These are phyloP conservation scores for Mortierella sp. DNA, from an alignment of 371 early-diverging fungal genomes.

Conservation along the genomic window DNA sequence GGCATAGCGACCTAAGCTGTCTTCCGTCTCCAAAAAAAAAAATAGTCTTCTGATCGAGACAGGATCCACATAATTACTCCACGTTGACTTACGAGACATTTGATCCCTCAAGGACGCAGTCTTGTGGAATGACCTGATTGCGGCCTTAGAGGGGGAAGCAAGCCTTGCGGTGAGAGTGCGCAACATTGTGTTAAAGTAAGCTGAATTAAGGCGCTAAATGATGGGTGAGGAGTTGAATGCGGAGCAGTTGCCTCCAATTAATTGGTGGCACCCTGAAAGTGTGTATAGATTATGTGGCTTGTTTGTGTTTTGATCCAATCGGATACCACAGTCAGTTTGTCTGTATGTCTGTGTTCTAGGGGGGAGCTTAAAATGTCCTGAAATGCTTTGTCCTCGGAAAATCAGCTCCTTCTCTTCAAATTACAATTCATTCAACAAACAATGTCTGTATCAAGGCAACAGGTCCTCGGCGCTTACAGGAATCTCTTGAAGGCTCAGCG, in stretches of 20 bases:
- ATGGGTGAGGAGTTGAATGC: neutral
- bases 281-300: too few species aligned
- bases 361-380: too few species aligned
- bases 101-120: constrained; percentile 46
- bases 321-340: too few species aligned
- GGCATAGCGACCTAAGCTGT: too few species aligned
- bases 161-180: constrained; percentile 35
- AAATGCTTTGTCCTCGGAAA: neutral
- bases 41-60: too few species aligned
- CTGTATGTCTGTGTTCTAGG: too few species aligned
- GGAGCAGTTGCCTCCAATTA: too few species aligned
- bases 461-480: constrained; percentile 54
- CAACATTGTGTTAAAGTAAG: constrained; percentile 18
- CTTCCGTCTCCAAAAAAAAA: too few species aligned
- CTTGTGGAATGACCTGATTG: constrained; percentile 31
- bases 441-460: constrained; percentile 50
- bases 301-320: too few species aligned
- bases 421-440: constrained; percentile 3
- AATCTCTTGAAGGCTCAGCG: constrained; percentile 52
- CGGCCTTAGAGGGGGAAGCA: constrained; percentile 14
- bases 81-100: constrained; percentile 42
- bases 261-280: too few species aligned
- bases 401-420: neutral
- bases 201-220: neutral
- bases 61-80: neutral